These are phyloP conservation scores for Polyporus tsugae DNA, from an alignment of 1,284 basidiomycete genomes.

Conservation along the genomic window DNA sequence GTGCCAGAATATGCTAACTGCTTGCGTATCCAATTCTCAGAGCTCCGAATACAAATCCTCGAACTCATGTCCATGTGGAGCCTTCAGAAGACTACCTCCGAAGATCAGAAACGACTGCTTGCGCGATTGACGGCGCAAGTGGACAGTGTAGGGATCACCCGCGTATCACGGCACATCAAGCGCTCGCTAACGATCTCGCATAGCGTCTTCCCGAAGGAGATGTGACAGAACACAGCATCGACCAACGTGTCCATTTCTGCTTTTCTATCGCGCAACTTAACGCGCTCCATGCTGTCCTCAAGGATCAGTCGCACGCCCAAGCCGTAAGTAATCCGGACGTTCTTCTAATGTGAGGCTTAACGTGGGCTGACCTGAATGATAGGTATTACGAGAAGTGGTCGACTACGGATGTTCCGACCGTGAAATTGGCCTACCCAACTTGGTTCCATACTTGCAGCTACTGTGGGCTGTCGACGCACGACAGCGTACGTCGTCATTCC, in stretches of 20 bases:
- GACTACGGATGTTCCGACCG: conserved; percentile 22
- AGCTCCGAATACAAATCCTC: conserved; percentile 47
- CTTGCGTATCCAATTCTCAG: conserved; percentile 24
- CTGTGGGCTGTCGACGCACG: conserved; percentile 56
- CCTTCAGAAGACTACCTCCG: conserved; percentile 36
- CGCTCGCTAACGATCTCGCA: background rate
- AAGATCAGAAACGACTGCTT: conserved; percentile 20
- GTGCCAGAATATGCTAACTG: background rate
- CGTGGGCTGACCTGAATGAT: background rate
- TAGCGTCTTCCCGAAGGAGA: conserved; percentile 15
- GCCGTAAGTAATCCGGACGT: background rate
- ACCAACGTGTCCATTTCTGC: conserved; percentile 5
- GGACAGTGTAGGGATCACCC: conserved; percentile 8
- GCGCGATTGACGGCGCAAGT: conserved; percentile 15
- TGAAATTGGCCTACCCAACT: conserved; percentile 43
- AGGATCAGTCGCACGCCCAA: background rate
- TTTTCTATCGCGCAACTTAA: conserved; percentile 18
- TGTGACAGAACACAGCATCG: background rate
- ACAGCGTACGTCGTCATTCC: conserved; percentile 42
- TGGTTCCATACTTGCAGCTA: conserved; percentile 63
- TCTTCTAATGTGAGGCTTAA: background rate
- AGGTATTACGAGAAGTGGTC: conserved; percentile 26
- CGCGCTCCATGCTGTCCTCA: conserved; percentile 12
- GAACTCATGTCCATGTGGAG: conserved; percentile 52
- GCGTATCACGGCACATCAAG: no score